phyloP scores from a whole-genome alignment of 176 grass and related monocot species.

The Bonia amplexicaulis region DNA sequence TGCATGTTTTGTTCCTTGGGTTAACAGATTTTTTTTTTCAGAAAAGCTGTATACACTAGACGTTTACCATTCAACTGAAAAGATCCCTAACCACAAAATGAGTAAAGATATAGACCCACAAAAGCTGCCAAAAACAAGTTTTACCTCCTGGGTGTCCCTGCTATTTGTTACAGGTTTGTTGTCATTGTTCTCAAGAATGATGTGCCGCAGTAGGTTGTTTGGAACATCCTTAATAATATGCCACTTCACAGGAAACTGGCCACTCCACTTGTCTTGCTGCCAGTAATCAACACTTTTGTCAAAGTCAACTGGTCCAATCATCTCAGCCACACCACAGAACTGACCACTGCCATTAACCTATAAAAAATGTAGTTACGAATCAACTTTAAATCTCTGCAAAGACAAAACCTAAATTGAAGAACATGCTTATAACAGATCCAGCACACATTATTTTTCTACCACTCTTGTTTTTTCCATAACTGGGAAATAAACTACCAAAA shows the following conservation, averaged over 20 bases:
- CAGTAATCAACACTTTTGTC: constrained; percentile 82
- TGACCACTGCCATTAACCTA: constrained; percentile 88
- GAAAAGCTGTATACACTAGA: background rate
- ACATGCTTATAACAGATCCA: background rate
- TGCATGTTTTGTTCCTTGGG: constrained; percentile 28
- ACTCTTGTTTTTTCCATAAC: background rate
- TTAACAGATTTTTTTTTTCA: background rate
- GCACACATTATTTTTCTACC: background rate
- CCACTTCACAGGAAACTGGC: constrained; percentile 91
- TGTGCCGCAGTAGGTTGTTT: constrained; percentile 69
- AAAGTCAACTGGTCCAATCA: constrained; percentile 82
- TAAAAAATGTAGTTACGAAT: constrained; percentile 7
- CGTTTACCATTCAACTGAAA: background rate
- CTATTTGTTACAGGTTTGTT: constrained; percentile 89
- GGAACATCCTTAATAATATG: constrained; percentile 85
- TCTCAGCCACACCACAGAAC: constrained; percentile 88
- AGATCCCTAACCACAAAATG: background rate
- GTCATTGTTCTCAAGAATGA: constrained; percentile 81
- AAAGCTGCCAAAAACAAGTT: background rate
- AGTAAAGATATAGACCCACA: background rate
- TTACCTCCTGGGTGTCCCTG: constrained; percentile 91
- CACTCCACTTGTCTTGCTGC: constrained; percentile 92
- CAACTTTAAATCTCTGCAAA: background rate
- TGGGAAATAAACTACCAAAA: constrained; percentile 4
- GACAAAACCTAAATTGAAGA: background rate